Evolutionary conservation across 768 basidiomycete genomes (phyloP).

Genomic region (Lactarius sanguifluus): DNA sequence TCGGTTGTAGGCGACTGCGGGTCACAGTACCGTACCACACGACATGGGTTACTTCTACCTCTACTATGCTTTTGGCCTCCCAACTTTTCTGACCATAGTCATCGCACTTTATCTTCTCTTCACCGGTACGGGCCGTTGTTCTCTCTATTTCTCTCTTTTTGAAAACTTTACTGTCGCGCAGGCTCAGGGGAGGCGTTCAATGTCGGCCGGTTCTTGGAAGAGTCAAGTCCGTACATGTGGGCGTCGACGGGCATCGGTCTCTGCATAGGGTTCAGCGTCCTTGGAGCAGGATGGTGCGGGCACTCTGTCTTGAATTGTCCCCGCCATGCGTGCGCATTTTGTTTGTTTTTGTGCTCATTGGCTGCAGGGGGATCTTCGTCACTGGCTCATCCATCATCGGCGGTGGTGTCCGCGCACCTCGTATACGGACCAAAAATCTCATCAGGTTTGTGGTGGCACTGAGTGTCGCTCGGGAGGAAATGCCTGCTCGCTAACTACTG

Average conservation of each 20-base stretch:
- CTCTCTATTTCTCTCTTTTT: not conserved
- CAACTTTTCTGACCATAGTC: conserved; percentile 58
- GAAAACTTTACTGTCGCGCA: conserved; percentile 34
- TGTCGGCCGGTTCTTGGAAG: conserved; percentile 89
- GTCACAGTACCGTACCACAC: conserved; percentile 19
- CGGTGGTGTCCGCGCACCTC: conserved; percentile 89
- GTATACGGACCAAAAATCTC: conserved; percentile 96
- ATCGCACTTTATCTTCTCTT: conserved; percentile 87
- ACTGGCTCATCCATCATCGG: conserved; percentile 97
- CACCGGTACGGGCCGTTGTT: conserved; percentile 54
- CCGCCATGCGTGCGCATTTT: not conserved
- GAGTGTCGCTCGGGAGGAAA: not conserved
- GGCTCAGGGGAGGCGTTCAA: conserved; percentile 92
- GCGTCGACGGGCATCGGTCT: conserved; percentile 87
- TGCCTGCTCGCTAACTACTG: conserved; percentile 1
- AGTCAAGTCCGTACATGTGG: conserved; percentile 93
- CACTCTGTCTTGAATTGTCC: not conserved
- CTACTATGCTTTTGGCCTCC: conserved; percentile 70
- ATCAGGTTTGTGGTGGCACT: conserved; percentile 64
- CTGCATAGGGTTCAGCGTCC: conserved; percentile 89
- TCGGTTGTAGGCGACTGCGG: not conserved
- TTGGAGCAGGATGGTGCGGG: conserved; percentile 92
- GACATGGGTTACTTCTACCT: conserved; percentile 38
- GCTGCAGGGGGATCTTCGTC: conserved; percentile 91
- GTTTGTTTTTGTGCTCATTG: not conserved